Percentiles rank a stretch among this genome's conserved stretches.
These are phyloP conservation scores for Daedaleopsis nitida DNA, from an alignment of 768 basidiomycete genomes.

Conservation along the genomic window DNA sequence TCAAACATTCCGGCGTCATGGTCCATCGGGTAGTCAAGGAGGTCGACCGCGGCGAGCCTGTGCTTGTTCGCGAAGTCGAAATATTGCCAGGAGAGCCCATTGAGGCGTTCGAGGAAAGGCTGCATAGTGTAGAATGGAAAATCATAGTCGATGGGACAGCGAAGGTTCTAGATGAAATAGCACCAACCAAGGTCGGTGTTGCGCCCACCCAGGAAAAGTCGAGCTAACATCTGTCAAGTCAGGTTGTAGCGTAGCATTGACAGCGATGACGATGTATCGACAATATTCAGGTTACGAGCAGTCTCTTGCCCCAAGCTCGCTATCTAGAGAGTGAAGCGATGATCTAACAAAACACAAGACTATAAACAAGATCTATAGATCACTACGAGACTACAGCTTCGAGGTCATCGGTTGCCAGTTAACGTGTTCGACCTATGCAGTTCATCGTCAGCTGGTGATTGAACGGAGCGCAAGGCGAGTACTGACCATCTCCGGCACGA, in stretches of 20 bases:
- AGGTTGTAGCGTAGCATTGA: slow-evolving; percentile 11
- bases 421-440: slow-evolving; percentile 45
- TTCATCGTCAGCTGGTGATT: background rate
- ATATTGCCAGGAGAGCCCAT: slow-evolving; percentile 71
- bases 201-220: too few relatives aligned
- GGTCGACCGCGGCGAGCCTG: slow-evolving; percentile 89
- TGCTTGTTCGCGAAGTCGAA: slow-evolving; percentile 79
- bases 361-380: background rate
- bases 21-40: slow-evolving; percentile 91
- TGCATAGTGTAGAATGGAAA: slow-evolving; percentile 87
- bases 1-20: slow-evolving; percentile 83
- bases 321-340: too few relatives aligned
- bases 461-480: background rate
- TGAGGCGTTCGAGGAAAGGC: slow-evolving; percentile 69
- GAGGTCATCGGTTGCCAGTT: slow-evolving; percentile 59
- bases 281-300: too few relatives aligned
- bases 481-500: slow-evolving; percentile 75
- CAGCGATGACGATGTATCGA: too few relatives aligned
- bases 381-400: slow-evolving; percentile 23
- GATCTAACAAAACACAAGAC: too few relatives aligned
- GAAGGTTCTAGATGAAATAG: slow-evolving; percentile 61
- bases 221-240: background rate
- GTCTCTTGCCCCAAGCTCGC: too few relatives aligned
- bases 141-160: slow-evolving; percentile 87
- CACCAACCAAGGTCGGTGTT: slow-evolving; percentile 26